Conservation (phyloP, 805 yeast species). For the Schizosaccharomyces octosporus region DNA sequence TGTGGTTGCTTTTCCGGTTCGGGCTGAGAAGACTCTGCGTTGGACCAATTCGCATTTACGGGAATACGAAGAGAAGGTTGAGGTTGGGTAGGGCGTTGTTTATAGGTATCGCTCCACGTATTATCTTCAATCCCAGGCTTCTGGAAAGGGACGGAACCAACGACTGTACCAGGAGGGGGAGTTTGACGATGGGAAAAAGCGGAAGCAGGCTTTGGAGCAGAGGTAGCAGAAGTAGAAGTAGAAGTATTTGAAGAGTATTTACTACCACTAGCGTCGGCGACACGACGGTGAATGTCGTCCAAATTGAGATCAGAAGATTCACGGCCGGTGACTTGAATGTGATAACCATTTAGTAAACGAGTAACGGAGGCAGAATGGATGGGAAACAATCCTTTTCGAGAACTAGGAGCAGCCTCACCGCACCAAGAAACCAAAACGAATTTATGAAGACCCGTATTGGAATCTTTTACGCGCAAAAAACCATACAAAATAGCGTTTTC, state of each 20-base stretch:
- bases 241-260: slow-evolving; percentile 33
- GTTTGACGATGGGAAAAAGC: background rate
- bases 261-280: slow-evolving; percentile 87
- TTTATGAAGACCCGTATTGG: slow-evolving; percentile 76
- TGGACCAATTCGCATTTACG: background rate
- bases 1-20: background rate
- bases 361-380: slow-evolving; percentile 19
- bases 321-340: slow-evolving; percentile 91
- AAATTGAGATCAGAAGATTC: slow-evolving; percentile 73
- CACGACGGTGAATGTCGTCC: slow-evolving; percentile 43
- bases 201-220: background rate
- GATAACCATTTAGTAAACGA: slow-evolving; percentile 37
- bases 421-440: slow-evolving; percentile 80
- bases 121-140: background rate
- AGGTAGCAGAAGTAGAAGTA: background rate
- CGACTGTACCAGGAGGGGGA: too few species aligned
- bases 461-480: slow-evolving; percentile 62
- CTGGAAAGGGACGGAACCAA: background rate
- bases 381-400: slow-evolving; percentile 19
- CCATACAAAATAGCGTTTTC: slow-evolving; percentile 84
- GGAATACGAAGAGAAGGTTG: background rate
- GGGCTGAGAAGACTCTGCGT: background rate
- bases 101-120: background rate
- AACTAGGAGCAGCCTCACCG: slow-evolving; percentile 74
- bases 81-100: background rate